Evolutionary conservation across 352 stramenopile genomes (phyloP).

Genomic region (Pythium phragmitis): DNA sequence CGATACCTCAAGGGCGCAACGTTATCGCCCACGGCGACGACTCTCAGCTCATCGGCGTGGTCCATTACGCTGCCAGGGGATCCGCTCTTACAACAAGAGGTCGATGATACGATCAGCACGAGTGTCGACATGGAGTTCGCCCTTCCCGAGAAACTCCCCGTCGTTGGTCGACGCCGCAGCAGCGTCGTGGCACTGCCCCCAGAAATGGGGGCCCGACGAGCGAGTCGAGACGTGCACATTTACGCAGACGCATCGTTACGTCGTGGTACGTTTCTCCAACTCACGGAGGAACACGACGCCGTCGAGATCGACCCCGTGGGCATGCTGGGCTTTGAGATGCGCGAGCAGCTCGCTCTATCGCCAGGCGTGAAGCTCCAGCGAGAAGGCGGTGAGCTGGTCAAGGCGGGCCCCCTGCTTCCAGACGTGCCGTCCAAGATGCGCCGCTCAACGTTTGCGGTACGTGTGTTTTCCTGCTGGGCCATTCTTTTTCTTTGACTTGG

Average conservation of each 20-base stretch:
- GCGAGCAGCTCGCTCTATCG: constrained; percentile 25
- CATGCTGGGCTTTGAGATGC: constrained; percentile 22
- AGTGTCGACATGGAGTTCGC: constrained; percentile 18
- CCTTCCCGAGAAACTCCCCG: background rate
- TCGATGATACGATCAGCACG: background rate
- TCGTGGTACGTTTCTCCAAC: constrained; percentile 10
- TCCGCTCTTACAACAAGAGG: background rate
- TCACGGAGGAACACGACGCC: constrained; percentile 7
- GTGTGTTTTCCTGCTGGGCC: background rate
- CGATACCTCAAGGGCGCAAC: background rate
- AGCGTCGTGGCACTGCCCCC: background rate
- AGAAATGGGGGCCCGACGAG: background rate
- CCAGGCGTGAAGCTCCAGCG: constrained; percentile 34
- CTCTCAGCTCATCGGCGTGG: constrained; percentile 12
- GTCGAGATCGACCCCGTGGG: constrained; percentile 21
- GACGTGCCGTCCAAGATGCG: constrained; percentile 32
- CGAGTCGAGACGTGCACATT: background rate
- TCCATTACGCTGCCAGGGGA: constrained; percentile 19
- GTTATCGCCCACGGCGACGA: background rate
- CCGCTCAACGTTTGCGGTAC: constrained; percentile 34
- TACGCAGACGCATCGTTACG: background rate
- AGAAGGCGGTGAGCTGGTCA: constrained; percentile 16
- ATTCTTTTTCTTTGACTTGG: background rate
- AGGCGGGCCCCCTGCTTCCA: constrained; percentile 30
- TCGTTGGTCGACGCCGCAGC: constrained; percentile 3